A percentile compares a stretch with the other conserved stretches of the same genome.
Conservation (phyloP, 1,139 yeast species). For the Scheffersomyces quercinus region DNA sequence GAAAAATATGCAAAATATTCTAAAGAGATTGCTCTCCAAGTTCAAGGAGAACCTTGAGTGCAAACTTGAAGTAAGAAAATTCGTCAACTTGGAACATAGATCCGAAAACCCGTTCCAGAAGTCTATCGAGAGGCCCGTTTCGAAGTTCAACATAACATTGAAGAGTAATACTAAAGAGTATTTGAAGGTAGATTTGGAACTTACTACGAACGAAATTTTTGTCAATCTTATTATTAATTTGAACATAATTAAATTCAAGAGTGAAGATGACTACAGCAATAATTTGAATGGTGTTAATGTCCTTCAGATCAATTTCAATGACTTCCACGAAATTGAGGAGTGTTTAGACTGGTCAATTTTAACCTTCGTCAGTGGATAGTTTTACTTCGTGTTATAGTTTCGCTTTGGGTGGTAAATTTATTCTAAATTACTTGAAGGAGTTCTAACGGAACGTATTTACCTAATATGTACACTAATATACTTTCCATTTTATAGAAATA, state of each 20-base stretch:
- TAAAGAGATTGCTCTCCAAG: conserved; percentile 30
- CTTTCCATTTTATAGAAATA: not conserved
- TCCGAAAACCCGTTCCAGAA: conserved; percentile 39
- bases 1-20: conserved; percentile 39
- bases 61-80: conserved; percentile 23
- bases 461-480: conserved; percentile 1
- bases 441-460: not conserved
- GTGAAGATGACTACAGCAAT: conserved; percentile 25
- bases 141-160: conserved; percentile 23
- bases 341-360: conserved; percentile 64
- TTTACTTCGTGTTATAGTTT: conserved; percentile 5
- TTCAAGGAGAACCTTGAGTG: conserved; percentile 19
- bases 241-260: conserved; percentile 33
- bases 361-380: conserved; percentile 27
- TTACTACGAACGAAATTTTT: conserved; percentile 44
- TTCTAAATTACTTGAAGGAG: conserved; percentile 3
- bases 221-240: conserved; percentile 38
- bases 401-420: conserved; percentile 1
- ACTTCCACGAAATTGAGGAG: conserved; percentile 61
- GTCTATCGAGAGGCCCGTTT: conserved; percentile 38
- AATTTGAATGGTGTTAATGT: conserved; percentile 40
- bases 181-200: conserved; percentile 29
- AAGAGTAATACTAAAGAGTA: conserved; percentile 13
- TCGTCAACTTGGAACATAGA: conserved; percentile 20
- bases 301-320: conserved; percentile 53